Evolutionary conservation across 2,329 filamentous ascomycete species (phyloP), one percentile per base, ranked within the genome.

Genomic region (Hortaea sp.): DNA sequence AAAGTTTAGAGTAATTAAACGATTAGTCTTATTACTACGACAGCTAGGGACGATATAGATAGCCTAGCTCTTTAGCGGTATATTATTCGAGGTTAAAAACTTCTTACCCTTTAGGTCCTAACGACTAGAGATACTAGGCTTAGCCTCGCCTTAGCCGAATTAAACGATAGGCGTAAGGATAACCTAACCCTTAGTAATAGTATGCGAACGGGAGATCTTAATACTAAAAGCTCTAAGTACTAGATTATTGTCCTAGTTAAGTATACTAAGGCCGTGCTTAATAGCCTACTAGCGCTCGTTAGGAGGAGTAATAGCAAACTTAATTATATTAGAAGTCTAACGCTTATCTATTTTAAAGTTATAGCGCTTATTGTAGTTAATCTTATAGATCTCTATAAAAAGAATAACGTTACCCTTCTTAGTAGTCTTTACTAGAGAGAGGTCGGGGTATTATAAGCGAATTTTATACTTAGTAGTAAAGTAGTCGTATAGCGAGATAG

Each of bases 101-200:
- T 84, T 82, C 66, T 87, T 88, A 29, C 81, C 81, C 38, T 87
- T 81, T 7, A 97, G 72, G 63, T 94, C 86, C 92, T 92, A 98
- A 27, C 88, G 82, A 31, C 90, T 90, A 29, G 68, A 65, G 12
- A 75, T 77, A 13, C 78, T 75, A 1, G 87, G 85, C 46, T 82
- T 79, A 5, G 72, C 63, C 6, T 59, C 44, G 59, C 68, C 74
- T 10, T 44, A 43, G 1, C 69, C 78, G 58, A 88, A 95, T 38
- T 79, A 70, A 7, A 97, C 77, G 28, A 76, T 73, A 0, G 92
- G 90, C 3, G 81, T 75, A 0, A 74, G 71, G 0, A 98, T 70
- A 0, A 95, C 62, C 2, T 82, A 78, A 20, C 84, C 90, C 44
- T 84, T 77, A 0, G 72, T 61, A 7, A 69, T 71, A 4, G 85